Evolutionary conservation across 2,329 filamentous ascomycete genomes (phyloP), one percentile per base, ranked within the genome.

Genomic region (Sclerotinia trifoliorum): DNA sequence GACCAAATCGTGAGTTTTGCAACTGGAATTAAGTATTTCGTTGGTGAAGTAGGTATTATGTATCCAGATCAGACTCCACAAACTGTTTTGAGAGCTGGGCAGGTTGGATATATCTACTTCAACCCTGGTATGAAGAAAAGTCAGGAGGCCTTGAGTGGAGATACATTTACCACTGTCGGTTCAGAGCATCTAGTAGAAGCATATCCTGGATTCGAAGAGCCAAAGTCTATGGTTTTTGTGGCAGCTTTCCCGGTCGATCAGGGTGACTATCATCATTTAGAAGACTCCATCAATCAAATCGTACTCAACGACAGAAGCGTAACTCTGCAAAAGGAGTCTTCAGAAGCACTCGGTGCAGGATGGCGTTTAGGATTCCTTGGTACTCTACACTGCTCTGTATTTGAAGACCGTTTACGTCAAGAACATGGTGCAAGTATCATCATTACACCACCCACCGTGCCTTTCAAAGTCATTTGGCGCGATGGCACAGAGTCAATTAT

Each of bases 211-310:
- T 99, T 99, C 70, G 94, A 97, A 77, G 95, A 99, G 78, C 94
- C 95, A 1, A 96, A 99, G 79, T 91, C 94, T 7, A 99, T 99
- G 95, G 95, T 99, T 5, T 99, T 99, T 74, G 95, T 99, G 5
- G 94, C 94, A 0, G 95, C 95, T 0, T 99, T 97, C 75, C 95
- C 95, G 0, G 93, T 94, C 0, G 94, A 99, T 75, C 93, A 96
- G 73, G 84, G 89, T 74, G 92, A 97, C 78, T 94, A 96, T 77
- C 86, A 87, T 55, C 91, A 93, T 76, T 82, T 99, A 5, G 92
- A 96, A 71, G 94, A 98, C 78, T 97, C 93, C 78, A 97, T 99
- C 77, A 90, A 90, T 70, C 94, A 98, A 78, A 88, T 99, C 19
- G 89, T 94, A 2, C 86, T 99, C 65, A 99, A 99, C 78, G 95